Evolutionary conservation across 495 filamentous ascomycete genomes (phyloP), one percentile per base, ranked within the genome.

Genomic region (Aspergillus coremiiformis): DNA sequence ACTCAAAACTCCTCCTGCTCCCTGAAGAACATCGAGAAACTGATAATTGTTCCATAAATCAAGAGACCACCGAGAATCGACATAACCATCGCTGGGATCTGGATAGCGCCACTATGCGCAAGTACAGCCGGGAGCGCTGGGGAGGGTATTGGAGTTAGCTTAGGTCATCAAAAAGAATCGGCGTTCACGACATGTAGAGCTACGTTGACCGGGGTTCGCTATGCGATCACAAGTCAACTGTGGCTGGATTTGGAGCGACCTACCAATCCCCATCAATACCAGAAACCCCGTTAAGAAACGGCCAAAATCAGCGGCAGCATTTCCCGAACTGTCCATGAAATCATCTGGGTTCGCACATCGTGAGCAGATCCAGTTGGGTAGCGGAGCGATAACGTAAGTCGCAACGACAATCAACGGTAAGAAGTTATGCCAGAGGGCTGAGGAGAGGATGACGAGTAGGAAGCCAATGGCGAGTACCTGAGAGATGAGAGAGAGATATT

Each of bases 221-320:
- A 29, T 27, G 35, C 21, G 35, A 12, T 12, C 22, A 19, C 8
- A 19, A n/a, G n/a, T 32, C 29, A 15, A 39, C 19, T 17, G 4
- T 21, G 12, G 21, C 12, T 2, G 19, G 3, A 17, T 17, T 19
- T 23, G 27, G 22, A 24, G n/a, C 22, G 27, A 82, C 88, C 56
- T 77, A 98, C 93, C 93, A 70, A 98, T 83, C 11, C 93, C 93
- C 90, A 96, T 96, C 26, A 96, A 79, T n/a, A 97, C 90, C 70
- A 98, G 72, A 57, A 97, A 96, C 0, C 94, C 93, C 1, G 93
- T 98, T 67, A 89, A 79, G 70, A 97, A 98, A 55, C 89, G 79
- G 26, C 93, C 93, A 67, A 98, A 86, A 65, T 98, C 93, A 27
- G 95, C 76, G 23, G 92, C 71, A 1, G 84, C 89, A 58, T 79